Percentiles rank a stretch among this genome's conserved stretches.
phyloP scores from a whole-genome alignment of 106 monocot genomes.

The Dendrobium chrysotoxum region DNA sequence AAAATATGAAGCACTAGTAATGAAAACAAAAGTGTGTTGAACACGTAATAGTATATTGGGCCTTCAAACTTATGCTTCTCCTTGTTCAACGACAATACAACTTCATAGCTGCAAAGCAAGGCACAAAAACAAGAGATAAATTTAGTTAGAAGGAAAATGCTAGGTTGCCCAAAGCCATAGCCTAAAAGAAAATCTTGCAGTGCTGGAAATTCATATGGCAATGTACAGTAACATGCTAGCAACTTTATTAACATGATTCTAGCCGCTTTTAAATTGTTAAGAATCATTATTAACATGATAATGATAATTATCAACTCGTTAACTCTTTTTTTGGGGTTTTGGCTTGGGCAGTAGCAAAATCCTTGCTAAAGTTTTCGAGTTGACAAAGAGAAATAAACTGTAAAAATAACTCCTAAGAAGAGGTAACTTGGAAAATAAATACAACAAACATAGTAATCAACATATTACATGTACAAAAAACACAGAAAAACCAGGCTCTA shows the following conservation, averaged over 20 bases:
- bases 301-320: too few species aligned
- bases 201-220: not conserved
- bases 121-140: slow-evolving; percentile 9
- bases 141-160: not conserved
- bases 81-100: slow-evolving; percentile 43
- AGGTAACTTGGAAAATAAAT: not conserved
- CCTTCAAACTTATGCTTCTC: slow-evolving; percentile 62
- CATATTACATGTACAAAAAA: not conserved
- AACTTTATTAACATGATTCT: not conserved
- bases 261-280: not conserved
- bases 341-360: too few species aligned
- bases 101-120: slow-evolving; percentile 50
- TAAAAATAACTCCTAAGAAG: not conserved
- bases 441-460: not conserved
- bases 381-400: not conserved
- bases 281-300: too few species aligned
- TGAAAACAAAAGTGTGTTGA: slow-evolving; percentile 76
- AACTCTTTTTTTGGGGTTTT: too few species aligned
- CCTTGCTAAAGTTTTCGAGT: not conserved
- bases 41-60: slow-evolving; percentile 67
- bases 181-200: not conserved
- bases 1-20: slow-evolving; percentile 86
- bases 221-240: not conserved
- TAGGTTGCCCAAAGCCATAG: not conserved
- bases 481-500: not conserved